Percentiles rank a stretch among this genome's conserved stretches.
phyloP scores from a whole-genome alignment of 2,329 filamentous ascomycete genomes.

The Trichoderma sp. region DNA sequence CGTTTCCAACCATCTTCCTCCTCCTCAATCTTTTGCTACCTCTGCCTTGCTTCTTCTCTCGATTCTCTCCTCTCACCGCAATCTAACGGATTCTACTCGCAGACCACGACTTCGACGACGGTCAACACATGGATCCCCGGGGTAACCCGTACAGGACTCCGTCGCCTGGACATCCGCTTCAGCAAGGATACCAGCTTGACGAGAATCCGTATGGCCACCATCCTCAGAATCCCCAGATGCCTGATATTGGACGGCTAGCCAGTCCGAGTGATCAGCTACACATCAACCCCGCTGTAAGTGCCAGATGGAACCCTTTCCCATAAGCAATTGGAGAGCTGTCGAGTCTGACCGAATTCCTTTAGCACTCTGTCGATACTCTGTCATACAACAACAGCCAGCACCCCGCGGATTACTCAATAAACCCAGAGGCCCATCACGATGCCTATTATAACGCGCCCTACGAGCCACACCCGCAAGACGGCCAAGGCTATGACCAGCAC shows the following conservation, averaged over 20 bases:
- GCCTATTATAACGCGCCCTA: constrained; percentile 83
- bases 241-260: constrained; percentile 40
- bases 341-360: not conserved
- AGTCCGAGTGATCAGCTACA: constrained; percentile 74
- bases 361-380: constrained; percentile 55
- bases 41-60: not conserved
- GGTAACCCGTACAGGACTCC: constrained; percentile 60
- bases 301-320: not conserved
- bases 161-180: constrained; percentile 72
- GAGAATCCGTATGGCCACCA: constrained; percentile 66
- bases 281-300: constrained; percentile 78
- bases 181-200: constrained; percentile 77
- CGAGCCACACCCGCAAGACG: constrained; percentile 55
- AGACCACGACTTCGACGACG: constrained; percentile 62
- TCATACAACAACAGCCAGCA: constrained; percentile 47
- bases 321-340: not conserved
- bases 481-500: constrained; percentile 37
- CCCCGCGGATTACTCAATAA: constrained; percentile 68
- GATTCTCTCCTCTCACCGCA: not conserved
- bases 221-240: constrained; percentile 36
- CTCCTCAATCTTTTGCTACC: not conserved
- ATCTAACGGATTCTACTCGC: constrained; percentile 20
- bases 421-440: constrained; percentile 84
- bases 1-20: not conserved
- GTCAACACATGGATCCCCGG: constrained; percentile 53